Percentiles rank a stretch among this genome's conserved stretches.
Evolutionary conservation across 73 alveolate genomes (phyloP).

Genomic region (Tetrahymena thermophila): DNA sequence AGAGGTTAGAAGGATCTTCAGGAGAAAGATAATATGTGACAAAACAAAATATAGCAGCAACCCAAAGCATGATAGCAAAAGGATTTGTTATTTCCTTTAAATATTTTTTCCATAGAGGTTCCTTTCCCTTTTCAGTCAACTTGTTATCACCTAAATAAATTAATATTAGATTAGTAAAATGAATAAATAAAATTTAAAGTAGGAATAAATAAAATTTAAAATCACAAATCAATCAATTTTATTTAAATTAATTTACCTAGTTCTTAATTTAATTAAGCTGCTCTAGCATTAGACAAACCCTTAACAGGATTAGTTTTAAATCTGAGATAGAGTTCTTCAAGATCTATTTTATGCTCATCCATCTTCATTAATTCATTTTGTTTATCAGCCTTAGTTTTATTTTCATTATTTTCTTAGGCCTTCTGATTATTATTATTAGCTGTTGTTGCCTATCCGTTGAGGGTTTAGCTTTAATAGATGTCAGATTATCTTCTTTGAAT

Average conservation of each 20-base stretch:
- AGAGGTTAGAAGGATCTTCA: constrained; percentile 57
- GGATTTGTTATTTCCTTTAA: constrained; percentile 61
- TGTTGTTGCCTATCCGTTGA: background rate
- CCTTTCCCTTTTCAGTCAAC: constrained; percentile 70
- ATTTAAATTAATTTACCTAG: background rate
- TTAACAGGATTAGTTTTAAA: constrained; percentile 33
- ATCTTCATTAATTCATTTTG: constrained; percentile 4
- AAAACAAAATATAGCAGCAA: constrained; percentile 77
- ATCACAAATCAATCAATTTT: background rate
- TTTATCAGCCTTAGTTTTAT: constrained; percentile 10
- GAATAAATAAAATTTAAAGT: background rate
- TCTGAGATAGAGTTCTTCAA: constrained; percentile 14
- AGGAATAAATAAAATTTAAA: background rate
- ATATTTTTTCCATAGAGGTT: constrained; percentile 72
- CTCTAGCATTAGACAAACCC: constrained; percentile 38
- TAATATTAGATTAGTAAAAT: no score
- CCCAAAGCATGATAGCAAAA: constrained; percentile 79
- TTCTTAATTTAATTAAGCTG: constrained; percentile 27
- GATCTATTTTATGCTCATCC: constrained; percentile 53
- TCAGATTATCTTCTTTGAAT: background rate
- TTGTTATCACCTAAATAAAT: constrained; percentile 70
- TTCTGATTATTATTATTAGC: background rate
- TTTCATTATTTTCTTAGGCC: background rate
- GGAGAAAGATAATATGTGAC: constrained; percentile 70
- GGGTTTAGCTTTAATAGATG: background rate